Evolutionary conservation across 2,329 filamentous ascomycete genomes (phyloP), one percentile per base, ranked within the genome.

Genomic region (Curvularia spicifera): DNA sequence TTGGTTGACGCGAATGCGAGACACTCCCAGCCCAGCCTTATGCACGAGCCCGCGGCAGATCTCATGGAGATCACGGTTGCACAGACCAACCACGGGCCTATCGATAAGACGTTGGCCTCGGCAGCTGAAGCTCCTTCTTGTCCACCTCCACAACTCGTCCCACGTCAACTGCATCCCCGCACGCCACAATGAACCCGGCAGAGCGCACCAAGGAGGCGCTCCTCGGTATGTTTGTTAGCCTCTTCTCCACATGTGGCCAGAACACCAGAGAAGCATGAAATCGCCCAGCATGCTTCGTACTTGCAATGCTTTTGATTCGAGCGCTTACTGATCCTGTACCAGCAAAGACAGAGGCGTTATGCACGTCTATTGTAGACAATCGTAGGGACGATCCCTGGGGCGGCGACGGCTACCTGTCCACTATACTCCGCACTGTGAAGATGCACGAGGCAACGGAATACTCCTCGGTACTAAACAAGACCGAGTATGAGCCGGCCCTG

Each of bases 391-490:
- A 68, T 26, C 67, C 65, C 13, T 66, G 64, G 55, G 68, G 62
- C 44, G 68, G 68, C 24, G 56, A 66, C 33, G 68, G 68, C 51
- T 68, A 85, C 67, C 80, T 85, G 59, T 83, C 82, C 42, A 82
- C 87, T 50, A 78, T 87, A 65, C 79, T 80, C 6, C 81, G 82
- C 40, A 81, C 84, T 9, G 80, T 81, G 80, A 78, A 80, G 40
- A 78, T 84, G 53, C 80, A 79, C 80, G 78, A 80, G 39, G 63
- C 62, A 12, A 67, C 57, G 35, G 62, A 61, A 33, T 56, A 67
- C 42, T 59, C 58, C 2, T 57, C 50, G 15, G 52, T 53, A 24
- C 57, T 55, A 12, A 59, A 50, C 1, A 51, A 54, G 7, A 53
- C 60, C 13, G 49, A 56, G n/a, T 47, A 62, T 22, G 52, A 55